Percentiles rank a stretch among this genome's conserved stretches.
Evolutionary conservation across 306 rosid species (phyloP).

Genomic region (Ammopiptanthus mongolicus): DNA sequence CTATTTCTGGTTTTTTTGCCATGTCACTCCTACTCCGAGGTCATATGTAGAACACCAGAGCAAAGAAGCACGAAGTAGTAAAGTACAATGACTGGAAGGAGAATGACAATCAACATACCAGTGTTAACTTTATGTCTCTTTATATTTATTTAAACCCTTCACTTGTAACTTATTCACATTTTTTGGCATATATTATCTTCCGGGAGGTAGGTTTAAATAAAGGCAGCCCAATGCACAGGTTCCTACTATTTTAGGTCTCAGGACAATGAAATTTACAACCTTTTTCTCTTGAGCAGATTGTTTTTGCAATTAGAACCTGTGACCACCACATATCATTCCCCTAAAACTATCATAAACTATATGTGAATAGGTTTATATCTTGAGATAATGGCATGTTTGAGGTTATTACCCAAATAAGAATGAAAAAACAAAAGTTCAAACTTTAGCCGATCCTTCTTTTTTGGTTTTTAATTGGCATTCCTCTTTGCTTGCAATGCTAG

Average conservation of each 20-base stretch:
- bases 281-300: not conserved
- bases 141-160: constrained; percentile 1
- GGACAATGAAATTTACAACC: not conserved
- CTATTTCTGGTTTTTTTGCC: not conserved
- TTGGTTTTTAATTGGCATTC: too few relatives aligned
- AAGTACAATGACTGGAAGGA: not conserved
- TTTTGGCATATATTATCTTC: not conserved
- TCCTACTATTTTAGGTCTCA: not conserved
- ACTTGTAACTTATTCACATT: not conserved
- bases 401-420: too few relatives aligned
- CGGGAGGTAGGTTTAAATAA: not conserved
- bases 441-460: too few relatives aligned
- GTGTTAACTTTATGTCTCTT: not conserved
- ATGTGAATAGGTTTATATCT: too few relatives aligned
- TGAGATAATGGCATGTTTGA: too few relatives aligned
- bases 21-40: not conserved
- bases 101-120: not conserved
- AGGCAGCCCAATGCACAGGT: not conserved
- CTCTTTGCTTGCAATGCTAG: too few relatives aligned
- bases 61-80: not conserved
- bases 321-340: not conserved
- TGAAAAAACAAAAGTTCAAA: too few relatives aligned
- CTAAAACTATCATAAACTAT: not conserved
- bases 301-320: not conserved
- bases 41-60: constrained; percentile 5